A percentile compares a stretch with the other conserved stretches of the same genome.
Conservation (phyloP, 2,329 filamentous ascomycete species). For the Cercospora sesami region DNA sequence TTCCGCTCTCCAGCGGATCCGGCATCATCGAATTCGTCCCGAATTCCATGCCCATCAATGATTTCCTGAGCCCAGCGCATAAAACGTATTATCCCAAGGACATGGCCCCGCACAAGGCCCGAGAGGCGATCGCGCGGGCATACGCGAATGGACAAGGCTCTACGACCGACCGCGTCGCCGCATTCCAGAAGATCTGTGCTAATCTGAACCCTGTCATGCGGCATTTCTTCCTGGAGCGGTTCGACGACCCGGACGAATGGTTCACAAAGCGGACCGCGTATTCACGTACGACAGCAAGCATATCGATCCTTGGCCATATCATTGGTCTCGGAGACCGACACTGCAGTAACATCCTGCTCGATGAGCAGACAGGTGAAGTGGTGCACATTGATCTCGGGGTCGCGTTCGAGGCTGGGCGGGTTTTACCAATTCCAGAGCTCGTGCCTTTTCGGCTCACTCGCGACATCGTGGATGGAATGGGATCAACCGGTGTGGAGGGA, state of each 20-base stretch:
- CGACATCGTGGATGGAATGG: slow-evolving; percentile 96
- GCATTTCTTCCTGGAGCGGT: slow-evolving; percentile 96
- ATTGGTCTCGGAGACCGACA: slow-evolving; percentile 92
- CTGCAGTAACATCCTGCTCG: slow-evolving; percentile 93
- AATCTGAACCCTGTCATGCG: slow-evolving; percentile 90
- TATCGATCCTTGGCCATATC: slow-evolving; percentile 87
- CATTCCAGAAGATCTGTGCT: slow-evolving; percentile 75
- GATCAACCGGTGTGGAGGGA: slow-evolving; percentile 89
- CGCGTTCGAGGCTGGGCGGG: slow-evolving; percentile 91
- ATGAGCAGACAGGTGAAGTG: slow-evolving; percentile 84
- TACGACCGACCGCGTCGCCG: slow-evolving; percentile 68
- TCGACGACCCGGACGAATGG: slow-evolving; percentile 93
- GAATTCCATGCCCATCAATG: slow-evolving; percentile 87
- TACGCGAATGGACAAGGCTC: slow-evolving; percentile 58
- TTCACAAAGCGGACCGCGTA: slow-evolving; percentile 87
- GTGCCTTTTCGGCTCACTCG: slow-evolving; percentile 93
- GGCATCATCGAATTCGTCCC: slow-evolving; percentile 97
- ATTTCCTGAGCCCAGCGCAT: slow-evolving; percentile 89
- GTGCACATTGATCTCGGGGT: slow-evolving; percentile 97
- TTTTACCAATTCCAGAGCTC: slow-evolving; percentile 92
- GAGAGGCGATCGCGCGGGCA: slow-evolving; percentile 74
- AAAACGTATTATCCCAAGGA: slow-evolving; percentile 82
- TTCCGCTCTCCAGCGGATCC: slow-evolving; percentile 79
- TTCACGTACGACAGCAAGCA: slow-evolving; percentile 87
- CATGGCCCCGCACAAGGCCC: slow-evolving; percentile 71